Conservation (phyloP, 192 early-diverging fungal species). For the Chytriomyces confervae region DNA sequence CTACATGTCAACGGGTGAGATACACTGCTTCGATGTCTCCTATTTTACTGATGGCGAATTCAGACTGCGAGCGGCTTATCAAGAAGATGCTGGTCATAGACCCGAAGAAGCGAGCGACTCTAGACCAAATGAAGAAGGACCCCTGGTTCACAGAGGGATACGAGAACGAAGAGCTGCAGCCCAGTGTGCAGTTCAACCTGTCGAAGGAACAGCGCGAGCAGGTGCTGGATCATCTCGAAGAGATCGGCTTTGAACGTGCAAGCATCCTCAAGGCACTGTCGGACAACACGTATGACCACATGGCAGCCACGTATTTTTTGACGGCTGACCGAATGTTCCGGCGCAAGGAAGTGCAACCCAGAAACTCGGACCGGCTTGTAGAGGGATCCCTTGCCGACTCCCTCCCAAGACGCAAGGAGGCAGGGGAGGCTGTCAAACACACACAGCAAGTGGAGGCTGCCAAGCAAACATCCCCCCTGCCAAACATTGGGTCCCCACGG, state of each 20-base stretch:
- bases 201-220: slow-evolving; percentile 53
- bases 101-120: slow-evolving; percentile 56
- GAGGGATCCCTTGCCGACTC: slow-evolving; percentile 35
- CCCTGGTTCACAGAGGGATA: slow-evolving; percentile 63
- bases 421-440: not conserved
- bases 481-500: slow-evolving; percentile 12
- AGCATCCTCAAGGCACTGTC: slow-evolving; percentile 54
- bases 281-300: slow-evolving; percentile 59
- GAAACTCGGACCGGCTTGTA: slow-evolving; percentile 31
- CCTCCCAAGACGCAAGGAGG: not conserved
- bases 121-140: slow-evolving; percentile 60
- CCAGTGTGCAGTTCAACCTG: slow-evolving; percentile 34
- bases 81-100: slow-evolving; percentile 63
- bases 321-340: slow-evolving; percentile 57
- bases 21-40: slow-evolving; percentile 16
- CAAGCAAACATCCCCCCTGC: not conserved
- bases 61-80: slow-evolving; percentile 63
- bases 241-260: slow-evolving; percentile 59
- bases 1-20: slow-evolving; percentile 64
- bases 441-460: not conserved
- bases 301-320: slow-evolving; percentile 64
- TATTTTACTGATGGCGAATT: slow-evolving; percentile 13
- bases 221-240: slow-evolving; percentile 61
- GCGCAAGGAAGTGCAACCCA: slow-evolving; percentile 40
- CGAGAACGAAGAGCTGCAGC: slow-evolving; percentile 48